Percentiles rank a stretch among this genome's conserved stretches.
phyloP scores from a whole-genome alignment of 805 yeast genomes.

The Tetrapisispora fleetii region DNA sequence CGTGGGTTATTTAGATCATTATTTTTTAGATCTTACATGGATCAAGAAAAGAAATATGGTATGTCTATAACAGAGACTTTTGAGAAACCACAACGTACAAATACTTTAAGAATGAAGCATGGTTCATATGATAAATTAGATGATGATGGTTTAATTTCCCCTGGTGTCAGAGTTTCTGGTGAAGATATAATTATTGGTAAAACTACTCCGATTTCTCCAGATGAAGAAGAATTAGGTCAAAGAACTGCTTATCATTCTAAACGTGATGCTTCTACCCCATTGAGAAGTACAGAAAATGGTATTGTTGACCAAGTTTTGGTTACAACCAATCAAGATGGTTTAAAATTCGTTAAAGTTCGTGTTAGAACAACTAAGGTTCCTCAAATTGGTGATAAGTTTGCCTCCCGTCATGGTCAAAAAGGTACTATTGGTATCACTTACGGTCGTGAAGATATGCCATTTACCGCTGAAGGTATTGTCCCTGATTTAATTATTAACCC shows the following conservation, averaged over 20 bases:
- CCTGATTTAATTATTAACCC: slow-evolving; percentile 98
- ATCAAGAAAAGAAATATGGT: slow-evolving; percentile 96
- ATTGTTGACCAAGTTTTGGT: slow-evolving; percentile 95
- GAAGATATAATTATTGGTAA: slow-evolving; percentile 98
- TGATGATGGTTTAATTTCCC: slow-evolving; percentile 95
- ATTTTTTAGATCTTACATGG: slow-evolving; percentile 96
- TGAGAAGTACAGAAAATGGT: slow-evolving; percentile 95
- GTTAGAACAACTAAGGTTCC: slow-evolving; percentile 98
- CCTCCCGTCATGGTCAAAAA: slow-evolving; percentile 99
- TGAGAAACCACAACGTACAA: slow-evolving; percentile 92
- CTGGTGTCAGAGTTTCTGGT: slow-evolving; percentile 97
- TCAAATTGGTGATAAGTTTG: slow-evolving; percentile 98
- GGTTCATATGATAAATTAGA: slow-evolving; percentile 97
- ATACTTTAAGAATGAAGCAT: slow-evolving; percentile 89
- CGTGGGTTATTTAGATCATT: slow-evolving; percentile 92
- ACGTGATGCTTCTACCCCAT: slow-evolving; percentile 96
- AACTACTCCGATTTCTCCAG: slow-evolving; percentile 99
- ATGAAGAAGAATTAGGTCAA: slow-evolving; percentile 96
- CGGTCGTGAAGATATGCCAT: slow-evolving; percentile 98
- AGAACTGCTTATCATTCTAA: slow-evolving; percentile 97
- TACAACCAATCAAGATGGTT: slow-evolving; percentile 96
- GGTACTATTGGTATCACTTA: slow-evolving; percentile 99
- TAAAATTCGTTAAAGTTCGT: slow-evolving; percentile 94
- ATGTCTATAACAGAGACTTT: slow-evolving; percentile 97
- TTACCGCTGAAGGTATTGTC: slow-evolving; percentile 87